Evolutionary conservation across 2,329 filamentous ascomycete species (phyloP).

Genomic region (Aspergillus novofumigatus): DNA sequence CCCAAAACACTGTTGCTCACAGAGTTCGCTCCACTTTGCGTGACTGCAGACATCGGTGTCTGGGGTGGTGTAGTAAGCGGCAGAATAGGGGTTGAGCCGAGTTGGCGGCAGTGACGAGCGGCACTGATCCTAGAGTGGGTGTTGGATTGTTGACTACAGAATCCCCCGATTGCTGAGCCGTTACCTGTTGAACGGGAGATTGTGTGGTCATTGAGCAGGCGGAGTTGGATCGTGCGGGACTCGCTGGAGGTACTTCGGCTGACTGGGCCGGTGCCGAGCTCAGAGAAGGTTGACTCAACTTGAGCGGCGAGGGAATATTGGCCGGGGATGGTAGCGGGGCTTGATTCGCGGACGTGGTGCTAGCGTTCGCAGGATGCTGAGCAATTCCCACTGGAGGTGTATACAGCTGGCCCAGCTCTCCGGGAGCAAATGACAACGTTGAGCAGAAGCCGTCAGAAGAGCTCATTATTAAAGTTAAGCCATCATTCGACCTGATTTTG

Average conservation of each 20-base stretch:
- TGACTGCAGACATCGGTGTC: constrained; percentile 60
- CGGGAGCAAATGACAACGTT: constrained; percentile 73
- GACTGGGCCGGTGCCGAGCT: constrained; percentile 55
- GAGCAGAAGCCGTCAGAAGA: constrained; percentile 98
- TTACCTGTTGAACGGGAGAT: constrained; percentile 40
- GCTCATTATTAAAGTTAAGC: constrained; percentile 80
- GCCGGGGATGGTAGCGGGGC: constrained; percentile 70
- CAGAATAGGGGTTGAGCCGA: constrained; percentile 51
- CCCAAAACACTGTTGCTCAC: constrained; percentile 52
- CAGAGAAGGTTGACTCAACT: constrained; percentile 53
- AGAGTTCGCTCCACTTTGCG: constrained; percentile 54
- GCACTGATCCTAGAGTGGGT: constrained; percentile 71
- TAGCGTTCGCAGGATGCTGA: constrained; percentile 33
- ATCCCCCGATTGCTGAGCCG: constrained; percentile 34
- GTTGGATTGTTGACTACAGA: constrained; percentile 70
- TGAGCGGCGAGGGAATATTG: constrained; percentile 49
- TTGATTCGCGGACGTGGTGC: constrained; percentile 55
- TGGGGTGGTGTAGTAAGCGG: constrained; percentile 87
- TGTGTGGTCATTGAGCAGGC: constrained; percentile 71
- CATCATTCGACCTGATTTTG: constrained; percentile 64
- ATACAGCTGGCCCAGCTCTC: constrained; percentile 81
- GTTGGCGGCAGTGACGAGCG: constrained; percentile 69
- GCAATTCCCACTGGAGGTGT: constrained; percentile 43
- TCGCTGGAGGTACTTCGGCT: constrained; percentile 58
- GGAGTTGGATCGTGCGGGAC: constrained; percentile 80